Conservation (phyloP, 2,329 filamentous ascomycete species). For the Clarireedia monteithiana region DNA sequence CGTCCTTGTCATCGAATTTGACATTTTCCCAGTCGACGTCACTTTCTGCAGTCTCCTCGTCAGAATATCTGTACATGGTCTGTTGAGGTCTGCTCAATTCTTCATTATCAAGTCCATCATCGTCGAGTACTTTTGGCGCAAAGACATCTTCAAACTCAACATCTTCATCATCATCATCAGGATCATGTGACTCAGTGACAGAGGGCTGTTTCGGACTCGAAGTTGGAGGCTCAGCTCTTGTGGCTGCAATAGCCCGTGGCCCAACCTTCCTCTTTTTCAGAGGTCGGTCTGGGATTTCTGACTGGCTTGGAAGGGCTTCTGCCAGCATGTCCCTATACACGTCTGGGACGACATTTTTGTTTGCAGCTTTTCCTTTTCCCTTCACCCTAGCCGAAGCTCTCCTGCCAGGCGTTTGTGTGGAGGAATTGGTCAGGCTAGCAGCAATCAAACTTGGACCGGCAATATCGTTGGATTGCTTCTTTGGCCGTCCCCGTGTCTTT, state of each 20-base stretch:
- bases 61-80: constrained; percentile 39
- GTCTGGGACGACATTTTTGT: constrained; percentile 29
- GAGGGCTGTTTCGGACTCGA: background rate
- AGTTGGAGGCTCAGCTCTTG: constrained; percentile 7
- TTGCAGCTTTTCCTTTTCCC: constrained; percentile 10
- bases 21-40: constrained; percentile 60
- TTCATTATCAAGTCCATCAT: background rate
- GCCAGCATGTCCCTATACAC: constrained; percentile 39
- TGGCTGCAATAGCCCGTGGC: constrained; percentile 9
- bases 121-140: background rate
- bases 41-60: constrained; percentile 45
- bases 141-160: constrained; percentile 29
- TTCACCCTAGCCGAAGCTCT: constrained; percentile 13
- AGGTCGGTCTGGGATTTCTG: constrained; percentile 28
- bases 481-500: constrained; percentile 10
- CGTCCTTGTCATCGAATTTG: constrained; percentile 31
- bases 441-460: background rate
- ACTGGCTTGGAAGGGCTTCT: constrained; percentile 31
- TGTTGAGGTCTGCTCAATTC: constrained; percentile 24
- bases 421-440: background rate
- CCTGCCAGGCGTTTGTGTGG: constrained; percentile 3
- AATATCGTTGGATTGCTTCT: background rate
- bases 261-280: constrained; percentile 30
- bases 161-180: constrained; percentile 20
- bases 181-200: constrained; percentile 7